A percentile compares a stretch with the other conserved stretches of the same genome.
These are phyloP conservation scores for Aphanoascus verrucosus DNA, from an alignment of 2,329 filamentous ascomycete species.

Conservation along the genomic window DNA sequence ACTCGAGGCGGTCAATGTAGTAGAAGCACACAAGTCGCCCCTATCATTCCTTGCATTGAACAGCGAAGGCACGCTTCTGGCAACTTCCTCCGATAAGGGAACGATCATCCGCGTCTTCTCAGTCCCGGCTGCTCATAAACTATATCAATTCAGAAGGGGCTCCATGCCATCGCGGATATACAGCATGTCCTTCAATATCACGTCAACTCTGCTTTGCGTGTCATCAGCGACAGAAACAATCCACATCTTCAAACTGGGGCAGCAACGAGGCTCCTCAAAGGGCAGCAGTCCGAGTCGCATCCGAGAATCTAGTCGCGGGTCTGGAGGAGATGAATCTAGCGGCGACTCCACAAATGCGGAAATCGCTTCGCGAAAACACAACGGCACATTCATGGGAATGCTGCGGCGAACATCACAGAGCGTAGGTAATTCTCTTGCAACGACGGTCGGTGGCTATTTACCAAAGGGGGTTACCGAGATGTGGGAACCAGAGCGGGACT, in stretches of 20 bases:
- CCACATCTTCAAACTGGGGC: slow-evolving; percentile 77
- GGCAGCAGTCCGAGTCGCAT: slow-evolving; percentile 18
- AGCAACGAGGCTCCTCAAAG: slow-evolving; percentile 21
- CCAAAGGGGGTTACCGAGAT: slow-evolving; percentile 92
- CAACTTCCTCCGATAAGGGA: slow-evolving; percentile 92
- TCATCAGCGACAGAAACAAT: slow-evolving; percentile 94
- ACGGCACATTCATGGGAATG: slow-evolving; percentile 80
- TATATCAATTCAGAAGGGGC: slow-evolving; percentile 90
- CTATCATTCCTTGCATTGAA: slow-evolving; percentile 85
- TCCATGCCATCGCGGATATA: slow-evolving; percentile 94
- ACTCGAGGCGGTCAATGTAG: slow-evolving; percentile 85
- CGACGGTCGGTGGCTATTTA: slow-evolving; percentile 81
- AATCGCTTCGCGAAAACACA: slow-evolving; percentile 37
- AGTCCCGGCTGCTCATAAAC: slow-evolving; percentile 77
- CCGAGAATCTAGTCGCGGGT: slow-evolving; percentile 21
- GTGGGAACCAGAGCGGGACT: slow-evolving; percentile 91
- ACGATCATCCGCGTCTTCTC: slow-evolving; percentile 96
- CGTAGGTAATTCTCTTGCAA: slow-evolving; percentile 78
- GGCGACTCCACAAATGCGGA: slow-evolving; percentile 26
- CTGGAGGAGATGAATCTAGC: slow-evolving; percentile 25
- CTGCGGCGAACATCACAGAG: slow-evolving; percentile 90
- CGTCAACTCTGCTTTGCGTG: slow-evolving; percentile 83
- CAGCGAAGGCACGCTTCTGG: slow-evolving; percentile 79
- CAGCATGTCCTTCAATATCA: slow-evolving; percentile 97
- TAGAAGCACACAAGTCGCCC: slow-evolving; percentile 87